These are phyloP conservation scores for Sporothrix brasiliensis DNA, from an alignment of 2,329 filamentous ascomycete species.

Conservation along the genomic window DNA sequence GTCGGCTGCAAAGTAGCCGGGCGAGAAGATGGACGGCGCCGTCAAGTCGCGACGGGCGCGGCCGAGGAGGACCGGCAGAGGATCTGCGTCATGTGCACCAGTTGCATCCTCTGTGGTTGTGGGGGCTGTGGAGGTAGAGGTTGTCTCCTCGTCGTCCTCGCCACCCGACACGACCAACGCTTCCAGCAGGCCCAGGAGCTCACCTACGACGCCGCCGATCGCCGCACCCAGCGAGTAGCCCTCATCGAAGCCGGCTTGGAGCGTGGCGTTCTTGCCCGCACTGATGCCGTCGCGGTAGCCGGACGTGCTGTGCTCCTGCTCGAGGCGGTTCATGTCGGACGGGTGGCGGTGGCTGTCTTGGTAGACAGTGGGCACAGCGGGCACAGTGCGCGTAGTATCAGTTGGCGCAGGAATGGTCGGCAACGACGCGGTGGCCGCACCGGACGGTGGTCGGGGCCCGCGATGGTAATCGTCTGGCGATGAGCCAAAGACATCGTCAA, in stretches of 20 bases:
- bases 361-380: neutral
- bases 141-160: slow-evolving; percentile 34
- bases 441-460: neutral
- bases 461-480: neutral
- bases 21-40: slow-evolving; percentile 64
- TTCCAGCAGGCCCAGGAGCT: slow-evolving; percentile 75
- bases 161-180: slow-evolving; percentile 60
- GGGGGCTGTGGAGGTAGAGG: slow-evolving; percentile 14
- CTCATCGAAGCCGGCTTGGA: slow-evolving; percentile 90
- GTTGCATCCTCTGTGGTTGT: no score
- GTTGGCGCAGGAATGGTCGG: neutral
- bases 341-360: slow-evolving; percentile 44
- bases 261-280: slow-evolving; percentile 70
- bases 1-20: slow-evolving; percentile 68
- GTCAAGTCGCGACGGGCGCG: slow-evolving; percentile 63
- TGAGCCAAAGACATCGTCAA: slow-evolving; percentile 38
- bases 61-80: slow-evolving; percentile 44
- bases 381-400: no score
- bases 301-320: slow-evolving; percentile 75
- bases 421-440: neutral
- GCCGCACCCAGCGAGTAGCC: slow-evolving; percentile 83
- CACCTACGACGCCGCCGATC: slow-evolving; percentile 73
- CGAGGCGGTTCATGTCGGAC: slow-evolving; percentile 72
- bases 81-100: slow-evolving; percentile 19
- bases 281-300: slow-evolving; percentile 90